Percentiles rank a stretch among this genome's conserved stretches.
Evolutionary conservation across 2,329 filamentous ascomycete species (phyloP).

Genomic region (Arthroderma uncinatum): DNA sequence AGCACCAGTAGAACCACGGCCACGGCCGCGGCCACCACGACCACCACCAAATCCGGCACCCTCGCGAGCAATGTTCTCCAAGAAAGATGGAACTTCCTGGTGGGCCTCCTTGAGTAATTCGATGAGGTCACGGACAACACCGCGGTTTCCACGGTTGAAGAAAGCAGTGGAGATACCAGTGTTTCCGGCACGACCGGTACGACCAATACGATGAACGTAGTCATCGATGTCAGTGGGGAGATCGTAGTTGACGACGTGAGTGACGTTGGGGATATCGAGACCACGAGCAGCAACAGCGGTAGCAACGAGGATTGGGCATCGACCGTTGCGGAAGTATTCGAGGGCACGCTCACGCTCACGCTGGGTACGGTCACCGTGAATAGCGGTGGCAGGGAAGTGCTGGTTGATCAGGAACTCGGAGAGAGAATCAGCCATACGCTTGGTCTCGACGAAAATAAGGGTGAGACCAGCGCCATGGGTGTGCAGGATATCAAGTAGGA

Average conservation of each 20-base stretch:
- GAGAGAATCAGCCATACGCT: constrained; percentile 96
- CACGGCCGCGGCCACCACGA: constrained; percentile 55
- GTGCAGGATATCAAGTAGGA: constrained; percentile 93
- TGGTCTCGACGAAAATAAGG: constrained; percentile 97
- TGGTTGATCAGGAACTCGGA: constrained; percentile 99
- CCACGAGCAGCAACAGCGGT: constrained; percentile 89
- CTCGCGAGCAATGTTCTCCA: constrained; percentile 95
- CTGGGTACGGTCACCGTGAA: constrained; percentile 96
- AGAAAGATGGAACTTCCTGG: constrained; percentile 86
- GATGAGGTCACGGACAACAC: constrained; percentile 89
- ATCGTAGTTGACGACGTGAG: constrained; percentile 97
- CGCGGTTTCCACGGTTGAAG: constrained; percentile 99
- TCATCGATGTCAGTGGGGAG: constrained; percentile 98
- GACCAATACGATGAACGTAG: constrained; percentile 98
- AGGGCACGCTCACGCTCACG: constrained; percentile 96
- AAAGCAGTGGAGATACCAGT: constrained; percentile 97
- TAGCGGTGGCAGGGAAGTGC: constrained; percentile 94
- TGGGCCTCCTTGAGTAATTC: constrained; percentile 99
- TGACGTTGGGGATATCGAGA: constrained; percentile 92
- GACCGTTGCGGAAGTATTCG: constrained; percentile 92
- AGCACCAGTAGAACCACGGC: constrained; percentile 52
- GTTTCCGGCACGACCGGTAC: constrained; percentile 98
- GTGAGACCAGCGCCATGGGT: constrained; percentile 71
- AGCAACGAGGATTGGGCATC: constrained; percentile 91
- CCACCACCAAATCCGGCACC: constrained; percentile 69